These are phyloP conservation scores for Cladosporium sp. DNA, from an alignment of 2,329 filamentous ascomycete genomes.

Conservation along the genomic window DNA sequence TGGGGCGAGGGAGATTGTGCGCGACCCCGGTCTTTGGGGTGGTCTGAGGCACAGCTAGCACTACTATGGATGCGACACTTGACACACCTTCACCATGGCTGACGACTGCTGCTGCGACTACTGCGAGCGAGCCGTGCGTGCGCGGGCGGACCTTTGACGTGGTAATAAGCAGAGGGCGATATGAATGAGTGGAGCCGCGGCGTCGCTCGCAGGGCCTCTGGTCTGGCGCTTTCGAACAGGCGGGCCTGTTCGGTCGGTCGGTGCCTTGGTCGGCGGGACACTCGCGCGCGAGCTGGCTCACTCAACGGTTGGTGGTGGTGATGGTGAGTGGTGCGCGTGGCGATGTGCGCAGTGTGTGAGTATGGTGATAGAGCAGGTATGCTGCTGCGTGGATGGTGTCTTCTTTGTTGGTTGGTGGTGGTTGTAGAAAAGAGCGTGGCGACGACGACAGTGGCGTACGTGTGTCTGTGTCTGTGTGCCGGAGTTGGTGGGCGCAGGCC, in stretches of 20 bases:
- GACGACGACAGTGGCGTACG: neutral
- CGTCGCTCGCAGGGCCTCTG: constrained; percentile 5
- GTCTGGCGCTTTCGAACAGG: neutral
- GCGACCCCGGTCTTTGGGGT: constrained; percentile 5
- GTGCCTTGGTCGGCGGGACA: neutral
- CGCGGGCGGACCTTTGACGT: neutral
- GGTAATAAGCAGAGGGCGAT: constrained; percentile 10
- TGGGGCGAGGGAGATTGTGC: neutral
- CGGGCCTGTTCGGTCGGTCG: neutral
- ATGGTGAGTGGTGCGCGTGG: neutral
- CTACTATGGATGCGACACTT: constrained; percentile 16
- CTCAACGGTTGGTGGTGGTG: constrained; percentile 1
- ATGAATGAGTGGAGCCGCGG: constrained; percentile 16
- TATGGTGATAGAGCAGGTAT: neutral
- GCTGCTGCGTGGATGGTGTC: neutral
- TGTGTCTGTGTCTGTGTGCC: neutral
- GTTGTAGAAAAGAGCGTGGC: constrained; percentile 1
- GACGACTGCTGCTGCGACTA: neutral
- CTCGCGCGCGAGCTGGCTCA: neutral
- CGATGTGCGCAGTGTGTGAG: neutral
- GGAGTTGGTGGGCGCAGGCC: neutral
- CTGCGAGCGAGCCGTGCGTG: constrained; percentile 4
- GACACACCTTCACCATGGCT: constrained; percentile 26
- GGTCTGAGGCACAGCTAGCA: neutral
- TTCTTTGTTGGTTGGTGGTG: neutral